Conservation (phyloP, 805 yeast genomes). For the Torulaspora gathmanii region DNA sequence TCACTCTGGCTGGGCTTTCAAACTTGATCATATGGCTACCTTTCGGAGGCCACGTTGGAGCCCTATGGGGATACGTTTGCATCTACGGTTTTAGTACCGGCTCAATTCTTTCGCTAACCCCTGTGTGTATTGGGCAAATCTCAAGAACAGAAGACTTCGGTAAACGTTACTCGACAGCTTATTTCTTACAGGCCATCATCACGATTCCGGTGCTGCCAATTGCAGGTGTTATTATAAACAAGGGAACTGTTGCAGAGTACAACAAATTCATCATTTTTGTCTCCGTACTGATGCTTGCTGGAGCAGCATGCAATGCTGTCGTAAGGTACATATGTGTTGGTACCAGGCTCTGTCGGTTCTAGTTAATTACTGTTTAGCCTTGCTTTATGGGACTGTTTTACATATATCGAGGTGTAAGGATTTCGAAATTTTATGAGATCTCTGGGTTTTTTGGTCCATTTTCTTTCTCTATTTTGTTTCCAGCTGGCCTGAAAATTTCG, state of each 20-base stretch:
- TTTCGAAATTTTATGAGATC: neutral
- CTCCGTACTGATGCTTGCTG: constrained; percentile 39
- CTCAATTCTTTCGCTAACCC: constrained; percentile 52
- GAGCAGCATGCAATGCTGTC: constrained; percentile 37
- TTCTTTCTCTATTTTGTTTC: neutral
- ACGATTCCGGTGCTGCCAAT: constrained; percentile 47
- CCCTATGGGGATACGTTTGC: constrained; percentile 42
- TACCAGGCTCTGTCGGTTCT: constrained; percentile 35
- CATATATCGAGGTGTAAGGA: neutral
- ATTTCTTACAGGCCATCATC: constrained; percentile 51
- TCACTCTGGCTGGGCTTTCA: constrained; percentile 35
- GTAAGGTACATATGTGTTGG: constrained; percentile 47
- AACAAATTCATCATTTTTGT: constrained; percentile 43
- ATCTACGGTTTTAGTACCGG: constrained; percentile 56
- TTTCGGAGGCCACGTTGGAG: constrained; percentile 37
- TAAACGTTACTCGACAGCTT: constrained; percentile 52
- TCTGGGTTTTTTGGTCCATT: neutral
- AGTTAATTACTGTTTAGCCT: neutral
- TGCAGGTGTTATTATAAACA: constrained; percentile 45
- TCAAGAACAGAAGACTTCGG: constrained; percentile 53
- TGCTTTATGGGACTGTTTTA: neutral
- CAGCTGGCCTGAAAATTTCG: neutral
- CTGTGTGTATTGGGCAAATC: constrained; percentile 56
- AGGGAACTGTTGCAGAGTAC: constrained; percentile 34
- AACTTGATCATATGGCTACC: constrained; percentile 43